Conservation (phyloP, 306 rosid genomes). For the Gynostemma pentaphyllum region DNA sequence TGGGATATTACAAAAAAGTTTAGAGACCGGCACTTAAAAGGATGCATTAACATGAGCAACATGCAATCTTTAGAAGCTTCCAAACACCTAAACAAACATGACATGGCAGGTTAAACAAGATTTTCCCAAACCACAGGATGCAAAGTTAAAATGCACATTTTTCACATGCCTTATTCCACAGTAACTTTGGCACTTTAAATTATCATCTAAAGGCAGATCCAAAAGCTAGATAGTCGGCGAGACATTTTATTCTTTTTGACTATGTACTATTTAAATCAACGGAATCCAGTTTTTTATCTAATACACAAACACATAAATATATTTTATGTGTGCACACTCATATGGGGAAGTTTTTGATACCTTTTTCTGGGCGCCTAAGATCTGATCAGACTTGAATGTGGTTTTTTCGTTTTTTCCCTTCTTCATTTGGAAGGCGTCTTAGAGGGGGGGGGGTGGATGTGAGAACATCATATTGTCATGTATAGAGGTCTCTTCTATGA, state of each 20-base stretch:
- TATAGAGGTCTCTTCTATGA: background rate
- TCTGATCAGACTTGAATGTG: slow-evolving; percentile 4
- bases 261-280: background rate
- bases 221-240: background rate
- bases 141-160: background rate
- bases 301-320: too few relatives aligned
- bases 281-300: too few relatives aligned
- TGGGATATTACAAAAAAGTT: too few relatives aligned
- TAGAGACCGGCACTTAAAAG: too few relatives aligned
- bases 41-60: too few relatives aligned
- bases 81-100: too few relatives aligned
- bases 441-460: background rate
- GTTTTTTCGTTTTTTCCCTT: background rate
- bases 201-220: background rate
- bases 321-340: too few relatives aligned
- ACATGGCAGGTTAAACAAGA: background rate
- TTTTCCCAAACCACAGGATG: background rate
- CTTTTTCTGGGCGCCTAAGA: slow-evolving; percentile 2
- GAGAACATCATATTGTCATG: background rate
- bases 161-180: background rate
- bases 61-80: too few relatives aligned
- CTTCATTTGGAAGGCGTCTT: background rate
- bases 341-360: background rate
- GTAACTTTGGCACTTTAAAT: background rate
- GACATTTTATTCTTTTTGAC: background rate